phyloP scores from a whole-genome alignment of 164 flowering plant genomes.

The Brasenia schreberi region DNA sequence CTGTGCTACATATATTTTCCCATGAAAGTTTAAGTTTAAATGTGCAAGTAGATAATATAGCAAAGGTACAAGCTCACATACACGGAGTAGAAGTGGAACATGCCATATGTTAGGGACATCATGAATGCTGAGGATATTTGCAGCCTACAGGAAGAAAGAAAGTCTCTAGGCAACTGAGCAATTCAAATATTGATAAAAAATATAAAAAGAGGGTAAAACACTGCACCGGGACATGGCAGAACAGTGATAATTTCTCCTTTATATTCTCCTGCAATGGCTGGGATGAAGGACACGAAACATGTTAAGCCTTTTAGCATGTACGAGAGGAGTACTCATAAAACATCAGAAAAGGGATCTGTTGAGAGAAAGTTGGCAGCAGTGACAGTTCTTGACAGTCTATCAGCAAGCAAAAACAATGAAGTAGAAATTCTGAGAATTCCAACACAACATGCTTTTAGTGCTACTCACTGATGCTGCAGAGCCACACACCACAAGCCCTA shows the following conservation, averaged over 20 bases:
- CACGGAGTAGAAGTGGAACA: conserved; percentile 80
- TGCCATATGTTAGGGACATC: conserved; percentile 99
- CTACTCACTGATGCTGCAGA: too few relatives aligned
- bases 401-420: too few relatives aligned
- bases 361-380: too few relatives aligned
- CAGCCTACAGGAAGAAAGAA: conserved; percentile 30
- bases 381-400: too few relatives aligned
- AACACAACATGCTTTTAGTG: not conserved
- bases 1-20: not conserved
- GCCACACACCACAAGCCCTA: too few relatives aligned
- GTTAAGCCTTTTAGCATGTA: too few relatives aligned
- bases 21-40: conserved; percentile 2
- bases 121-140: conserved; percentile 74
- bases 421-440: too few relatives aligned
- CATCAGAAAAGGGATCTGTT: too few relatives aligned
- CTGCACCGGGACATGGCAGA: conserved; percentile 94
- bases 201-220: not conserved
- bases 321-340: too few relatives aligned
- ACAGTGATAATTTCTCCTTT: conserved; percentile 87
- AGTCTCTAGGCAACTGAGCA: not conserved
- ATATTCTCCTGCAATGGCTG: conserved; percentile 79
- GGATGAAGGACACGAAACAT: conserved; percentile 6
- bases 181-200: not conserved
- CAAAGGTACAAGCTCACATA: conserved; percentile 18
- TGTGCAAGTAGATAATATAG: not conserved